Conservation (phyloP, 176 grass and related monocot species). For the Canna indica region DNA sequence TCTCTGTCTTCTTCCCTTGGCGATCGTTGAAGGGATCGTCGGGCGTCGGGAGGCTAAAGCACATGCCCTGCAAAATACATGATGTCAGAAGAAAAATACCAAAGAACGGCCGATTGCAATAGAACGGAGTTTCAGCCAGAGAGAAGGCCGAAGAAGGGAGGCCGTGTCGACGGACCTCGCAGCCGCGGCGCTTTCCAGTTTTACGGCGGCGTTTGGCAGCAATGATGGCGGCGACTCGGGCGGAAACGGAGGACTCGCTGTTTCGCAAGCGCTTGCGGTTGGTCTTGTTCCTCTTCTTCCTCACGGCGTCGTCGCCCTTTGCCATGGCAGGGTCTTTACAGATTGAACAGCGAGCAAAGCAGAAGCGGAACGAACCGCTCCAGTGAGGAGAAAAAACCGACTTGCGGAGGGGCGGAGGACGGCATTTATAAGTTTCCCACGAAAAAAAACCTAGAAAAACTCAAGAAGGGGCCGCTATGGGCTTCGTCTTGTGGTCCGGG, state of each 20-base stretch:
- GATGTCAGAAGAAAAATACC: background rate
- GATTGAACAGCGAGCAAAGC: no score
- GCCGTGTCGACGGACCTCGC: conserved; percentile 35
- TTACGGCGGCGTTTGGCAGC: conserved; percentile 75
- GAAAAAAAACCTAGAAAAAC: no score
- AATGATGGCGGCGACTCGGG: conserved; percentile 63
- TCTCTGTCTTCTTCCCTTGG: conserved; percentile 40
- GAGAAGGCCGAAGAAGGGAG: background rate
- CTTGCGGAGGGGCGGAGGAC: no score
- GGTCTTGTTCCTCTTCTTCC: conserved; percentile 51
- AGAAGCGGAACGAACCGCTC: background rate
- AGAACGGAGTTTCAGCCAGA: background rate
- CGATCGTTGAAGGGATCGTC: conserved; percentile 64
- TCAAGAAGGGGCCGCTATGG: no score
- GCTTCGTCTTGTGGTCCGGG: no score
- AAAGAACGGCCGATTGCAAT: background rate
- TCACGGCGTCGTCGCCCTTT: conserved; percentile 74
- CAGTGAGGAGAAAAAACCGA: no score
- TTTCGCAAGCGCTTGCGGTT: conserved; percentile 63
- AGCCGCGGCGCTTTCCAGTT: conserved; percentile 60
- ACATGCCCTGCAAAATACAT: conserved; percentile 43
- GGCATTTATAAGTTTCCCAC: no score
- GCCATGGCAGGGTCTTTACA: no score
- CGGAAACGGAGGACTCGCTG: conserved; percentile 67
- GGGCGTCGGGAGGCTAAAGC: conserved; percentile 48